These are phyloP conservation scores for Apiospora malaysiana DNA, from an alignment of 2,329 filamentous ascomycete genomes.

Conservation along the genomic window DNA sequence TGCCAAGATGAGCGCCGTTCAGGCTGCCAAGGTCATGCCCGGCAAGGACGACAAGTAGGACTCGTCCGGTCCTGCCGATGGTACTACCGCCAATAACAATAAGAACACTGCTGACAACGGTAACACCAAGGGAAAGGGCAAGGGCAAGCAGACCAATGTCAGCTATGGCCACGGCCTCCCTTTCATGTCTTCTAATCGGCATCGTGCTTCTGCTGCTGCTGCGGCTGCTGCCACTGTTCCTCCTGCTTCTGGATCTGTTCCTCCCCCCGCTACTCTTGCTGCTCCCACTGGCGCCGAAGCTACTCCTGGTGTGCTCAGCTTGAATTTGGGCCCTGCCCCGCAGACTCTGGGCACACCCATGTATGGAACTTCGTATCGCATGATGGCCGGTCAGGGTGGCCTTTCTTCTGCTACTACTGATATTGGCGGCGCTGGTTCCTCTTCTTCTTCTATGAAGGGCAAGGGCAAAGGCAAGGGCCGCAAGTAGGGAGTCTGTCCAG, in stretches of 20 bases:
- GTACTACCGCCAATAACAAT: background rate
- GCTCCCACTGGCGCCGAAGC: background rate
- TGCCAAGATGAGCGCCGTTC: slow-evolving; percentile 95
- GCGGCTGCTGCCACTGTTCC: background rate
- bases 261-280: background rate
- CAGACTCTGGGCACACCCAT: background rate
- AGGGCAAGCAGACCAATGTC: background rate
- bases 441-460: too few species aligned
- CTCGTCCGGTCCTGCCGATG: slow-evolving; percentile 1
- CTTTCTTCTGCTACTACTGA: too few species aligned
- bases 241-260: background rate
- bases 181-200: background rate
- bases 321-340: background rate
- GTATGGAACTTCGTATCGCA: too few species aligned
- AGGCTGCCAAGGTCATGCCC: slow-evolving; percentile 84
- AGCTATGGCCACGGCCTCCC: background rate
- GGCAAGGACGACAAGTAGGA: slow-evolving; percentile 60
- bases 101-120: background rate
- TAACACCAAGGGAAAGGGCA: background rate
- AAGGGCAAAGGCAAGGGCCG: too few species aligned
- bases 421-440: too few species aligned
- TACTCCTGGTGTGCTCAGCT: background rate
- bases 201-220: background rate
- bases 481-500: too few species aligned
- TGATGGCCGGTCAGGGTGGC: too few species aligned